Evolutionary conservation across 306 rosid species (phyloP).

Genomic region (Trichosanthes truncata): DNA sequence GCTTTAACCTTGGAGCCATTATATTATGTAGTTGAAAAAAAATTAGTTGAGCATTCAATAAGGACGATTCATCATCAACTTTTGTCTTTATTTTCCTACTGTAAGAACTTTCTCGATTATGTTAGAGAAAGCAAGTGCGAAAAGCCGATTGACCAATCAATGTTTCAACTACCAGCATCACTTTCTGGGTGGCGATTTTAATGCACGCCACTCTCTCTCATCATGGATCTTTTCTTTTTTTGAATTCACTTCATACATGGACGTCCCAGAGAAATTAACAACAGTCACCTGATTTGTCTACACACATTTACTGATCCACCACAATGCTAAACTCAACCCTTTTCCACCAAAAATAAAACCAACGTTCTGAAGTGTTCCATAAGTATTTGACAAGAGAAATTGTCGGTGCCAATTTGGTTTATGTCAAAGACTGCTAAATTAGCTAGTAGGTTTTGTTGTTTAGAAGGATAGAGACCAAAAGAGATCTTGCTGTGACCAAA

Average conservation of each 20-base stretch:
- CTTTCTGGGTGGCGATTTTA: constrained; percentile 5
- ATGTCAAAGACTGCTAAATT: neutral
- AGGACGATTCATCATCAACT: neutral
- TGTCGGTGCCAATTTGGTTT: neutral
- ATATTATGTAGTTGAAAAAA: neutral
- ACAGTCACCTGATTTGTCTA: neutral
- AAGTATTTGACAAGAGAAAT: neutral
- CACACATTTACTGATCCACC: neutral
- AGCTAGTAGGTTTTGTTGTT: neutral
- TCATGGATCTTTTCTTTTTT: no score
- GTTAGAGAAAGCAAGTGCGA: neutral
- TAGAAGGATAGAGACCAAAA: neutral
- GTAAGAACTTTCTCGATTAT: neutral
- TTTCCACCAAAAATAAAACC: neutral
- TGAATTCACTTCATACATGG: neutral
- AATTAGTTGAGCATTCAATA: neutral
- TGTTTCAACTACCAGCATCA: neutral
- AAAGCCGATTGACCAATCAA: neutral
- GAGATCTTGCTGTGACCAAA: neutral
- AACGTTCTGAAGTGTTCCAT: neutral
- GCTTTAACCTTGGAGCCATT: neutral
- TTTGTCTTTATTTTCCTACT: neutral
- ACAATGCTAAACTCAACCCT: neutral
- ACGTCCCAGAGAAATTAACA: neutral
- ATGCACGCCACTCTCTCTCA: neutral